Conservation (phyloP, 345 rosid genomes). For the Brassica cretica region DNA sequence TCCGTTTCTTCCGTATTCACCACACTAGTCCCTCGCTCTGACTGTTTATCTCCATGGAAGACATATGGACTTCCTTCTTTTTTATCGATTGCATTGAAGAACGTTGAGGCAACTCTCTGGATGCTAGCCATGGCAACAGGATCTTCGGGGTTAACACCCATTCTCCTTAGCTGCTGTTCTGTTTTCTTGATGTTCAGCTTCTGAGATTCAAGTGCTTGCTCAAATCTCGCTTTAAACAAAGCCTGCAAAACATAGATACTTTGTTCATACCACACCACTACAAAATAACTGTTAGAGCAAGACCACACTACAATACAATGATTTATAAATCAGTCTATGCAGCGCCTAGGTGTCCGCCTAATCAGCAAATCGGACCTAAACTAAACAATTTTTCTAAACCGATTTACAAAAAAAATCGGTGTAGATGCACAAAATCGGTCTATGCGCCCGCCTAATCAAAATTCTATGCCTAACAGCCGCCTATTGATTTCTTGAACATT, state of each 20-base stretch:
- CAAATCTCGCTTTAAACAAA: constrained; percentile 92
- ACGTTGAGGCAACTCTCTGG: constrained; percentile 95
- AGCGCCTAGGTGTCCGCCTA: no score
- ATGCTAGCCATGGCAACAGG: constrained; percentile 98
- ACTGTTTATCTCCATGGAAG: constrained; percentile 58
- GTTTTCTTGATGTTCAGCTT: constrained; percentile 90
- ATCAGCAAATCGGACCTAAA: no score
- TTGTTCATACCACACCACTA: constrained; percentile 13
- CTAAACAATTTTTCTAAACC: no score
- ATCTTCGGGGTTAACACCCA: constrained; percentile 96
- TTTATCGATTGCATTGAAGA: constrained; percentile 91
- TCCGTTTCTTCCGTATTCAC: constrained; percentile 45
- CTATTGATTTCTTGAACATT: no score
- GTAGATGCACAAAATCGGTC: no score
- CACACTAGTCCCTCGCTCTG: constrained; percentile 24
- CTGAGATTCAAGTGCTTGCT: constrained; percentile 99
- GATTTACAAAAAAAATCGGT: no score
- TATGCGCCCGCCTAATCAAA: no score
- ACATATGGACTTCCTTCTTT: constrained; percentile 95
- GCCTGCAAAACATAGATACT: constrained; percentile 58
- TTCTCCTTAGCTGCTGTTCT: constrained; percentile 83
- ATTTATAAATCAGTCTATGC: background rate
- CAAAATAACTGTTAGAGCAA: background rate
- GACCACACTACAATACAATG: background rate
- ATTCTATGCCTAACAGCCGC: no score